Percentiles rank a stretch among this genome's conserved stretches.
These are phyloP conservation scores for Fraxinus ornus DNA, from an alignment of 305 asterid genomes.

Conservation along the genomic window DNA sequence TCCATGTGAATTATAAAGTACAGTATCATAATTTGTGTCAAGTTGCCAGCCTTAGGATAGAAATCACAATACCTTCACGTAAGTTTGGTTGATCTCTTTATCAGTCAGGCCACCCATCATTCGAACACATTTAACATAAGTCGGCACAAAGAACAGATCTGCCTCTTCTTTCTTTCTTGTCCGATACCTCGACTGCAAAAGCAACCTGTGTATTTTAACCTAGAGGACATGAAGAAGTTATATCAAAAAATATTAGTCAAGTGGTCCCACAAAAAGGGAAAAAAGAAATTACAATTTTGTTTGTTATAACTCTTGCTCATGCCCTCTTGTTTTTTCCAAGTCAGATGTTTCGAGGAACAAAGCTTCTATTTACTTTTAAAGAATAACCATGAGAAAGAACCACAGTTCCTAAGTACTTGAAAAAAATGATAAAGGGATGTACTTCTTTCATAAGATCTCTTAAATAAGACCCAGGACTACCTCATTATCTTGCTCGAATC, in stretches of 20 bases:
- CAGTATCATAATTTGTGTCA: constrained; percentile 13
- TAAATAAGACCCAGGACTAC: not conserved
- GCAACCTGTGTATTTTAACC: constrained; percentile 89
- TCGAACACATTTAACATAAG: constrained; percentile 87
- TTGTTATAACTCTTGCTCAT: not conserved
- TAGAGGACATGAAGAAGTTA: constrained; percentile 27
- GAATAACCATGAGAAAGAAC: not conserved
- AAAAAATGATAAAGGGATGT: not conserved
- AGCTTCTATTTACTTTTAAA: not conserved
- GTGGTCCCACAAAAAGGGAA: not conserved
- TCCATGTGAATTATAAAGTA: constrained; percentile 24
- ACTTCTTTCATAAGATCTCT: not conserved
- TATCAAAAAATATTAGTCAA: not conserved
- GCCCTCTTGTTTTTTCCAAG: not conserved
- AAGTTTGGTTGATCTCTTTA: constrained; percentile 88
- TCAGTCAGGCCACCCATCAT: constrained; percentile 92
- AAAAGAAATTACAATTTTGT: not conserved
- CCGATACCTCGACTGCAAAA: constrained; percentile 65
- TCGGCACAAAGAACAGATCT: constrained; percentile 85
- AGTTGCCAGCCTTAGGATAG: constrained; percentile 12
- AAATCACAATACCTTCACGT: constrained; percentile 62
- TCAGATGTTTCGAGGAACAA: not conserved
- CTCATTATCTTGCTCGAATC: not conserved
- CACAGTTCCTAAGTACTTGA: not conserved
- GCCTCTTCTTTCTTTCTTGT: constrained; percentile 78